Conservation (phyloP, 2,329 filamentous ascomycete genomes). For the Truncatella angustata region DNA sequence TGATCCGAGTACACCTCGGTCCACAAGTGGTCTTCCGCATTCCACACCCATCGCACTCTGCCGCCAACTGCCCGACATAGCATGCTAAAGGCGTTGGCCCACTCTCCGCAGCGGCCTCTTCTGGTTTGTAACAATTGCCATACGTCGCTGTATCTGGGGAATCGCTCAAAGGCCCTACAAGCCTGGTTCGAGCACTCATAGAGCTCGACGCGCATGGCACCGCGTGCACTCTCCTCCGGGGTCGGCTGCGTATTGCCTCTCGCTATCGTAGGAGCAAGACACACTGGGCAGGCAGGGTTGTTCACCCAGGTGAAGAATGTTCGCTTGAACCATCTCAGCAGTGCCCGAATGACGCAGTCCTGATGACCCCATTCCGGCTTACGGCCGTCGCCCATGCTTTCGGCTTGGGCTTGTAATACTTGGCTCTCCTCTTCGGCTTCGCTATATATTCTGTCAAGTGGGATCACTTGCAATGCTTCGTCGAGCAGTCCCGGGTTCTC, state of each 20-base stretch:
- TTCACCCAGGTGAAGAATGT: constrained; percentile 97
- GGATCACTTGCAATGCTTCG: constrained; percentile 83
- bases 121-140: constrained; percentile 87
- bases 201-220: constrained; percentile 83
- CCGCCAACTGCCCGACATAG: constrained; percentile 89
- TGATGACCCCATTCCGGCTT: constrained; percentile 95
- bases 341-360: constrained; percentile 61
- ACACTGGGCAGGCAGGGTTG: constrained; percentile 83
- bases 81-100: constrained; percentile 99
- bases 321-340: constrained; percentile 83
- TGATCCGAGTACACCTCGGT: constrained; percentile 96
- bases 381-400: constrained; percentile 76
- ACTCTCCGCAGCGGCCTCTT: constrained; percentile 86
- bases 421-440: constrained; percentile 94
- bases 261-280: constrained; percentile 78
- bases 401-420: constrained; percentile 66
- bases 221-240: constrained; percentile 85
- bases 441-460: constrained; percentile 85
- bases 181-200: constrained; percentile 78
- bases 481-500: constrained; percentile 95
- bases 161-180: constrained; percentile 82
- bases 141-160: constrained; percentile 91
- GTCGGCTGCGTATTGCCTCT: constrained; percentile 82
- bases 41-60: constrained; percentile 96
- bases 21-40: constrained; percentile 96